Evolutionary conservation across 2,329 filamentous ascomycete species (phyloP).

Genomic region (Hypoxylon sp.): DNA sequence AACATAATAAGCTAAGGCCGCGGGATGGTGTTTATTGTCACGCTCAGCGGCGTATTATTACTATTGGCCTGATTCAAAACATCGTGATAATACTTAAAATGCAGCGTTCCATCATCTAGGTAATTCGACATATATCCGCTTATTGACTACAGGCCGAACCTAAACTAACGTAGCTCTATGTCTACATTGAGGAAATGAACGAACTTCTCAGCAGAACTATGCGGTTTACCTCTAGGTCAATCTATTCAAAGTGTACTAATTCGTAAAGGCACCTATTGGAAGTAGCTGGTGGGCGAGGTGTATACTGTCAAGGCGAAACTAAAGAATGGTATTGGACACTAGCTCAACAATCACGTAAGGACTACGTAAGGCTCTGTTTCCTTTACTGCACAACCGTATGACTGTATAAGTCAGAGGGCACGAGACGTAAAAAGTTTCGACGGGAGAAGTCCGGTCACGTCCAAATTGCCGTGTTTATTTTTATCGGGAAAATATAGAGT

Average conservation of each 20-base stretch:
- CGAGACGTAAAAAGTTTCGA: constrained; percentile 6
- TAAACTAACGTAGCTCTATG: background rate
- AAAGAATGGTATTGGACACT: background rate
- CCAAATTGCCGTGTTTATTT: constrained; percentile 21
- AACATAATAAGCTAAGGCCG: background rate
- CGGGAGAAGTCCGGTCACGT: constrained; percentile 17
- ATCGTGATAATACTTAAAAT: background rate
- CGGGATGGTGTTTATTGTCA: background rate
- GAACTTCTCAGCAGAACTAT: background rate
- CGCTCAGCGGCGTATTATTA: background rate
- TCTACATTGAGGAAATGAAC: background rate
- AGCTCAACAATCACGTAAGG: background rate
- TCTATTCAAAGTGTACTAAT: background rate
- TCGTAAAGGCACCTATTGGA: background rate
- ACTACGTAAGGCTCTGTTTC: constrained; percentile 9
- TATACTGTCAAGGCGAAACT: too few species aligned
- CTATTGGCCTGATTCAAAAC: background rate
- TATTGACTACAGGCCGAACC: background rate
- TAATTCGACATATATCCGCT: background rate
- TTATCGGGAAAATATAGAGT: constrained; percentile 40
- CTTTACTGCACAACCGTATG: background rate
- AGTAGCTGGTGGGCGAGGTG: too few species aligned
- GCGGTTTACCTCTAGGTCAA: background rate
- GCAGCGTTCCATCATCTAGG: background rate
- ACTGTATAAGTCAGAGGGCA: constrained; percentile 9